These are phyloP conservation scores for Hansenula sp. DNA, from an alignment of 1,139 yeast species.

Conservation along the genomic window DNA sequence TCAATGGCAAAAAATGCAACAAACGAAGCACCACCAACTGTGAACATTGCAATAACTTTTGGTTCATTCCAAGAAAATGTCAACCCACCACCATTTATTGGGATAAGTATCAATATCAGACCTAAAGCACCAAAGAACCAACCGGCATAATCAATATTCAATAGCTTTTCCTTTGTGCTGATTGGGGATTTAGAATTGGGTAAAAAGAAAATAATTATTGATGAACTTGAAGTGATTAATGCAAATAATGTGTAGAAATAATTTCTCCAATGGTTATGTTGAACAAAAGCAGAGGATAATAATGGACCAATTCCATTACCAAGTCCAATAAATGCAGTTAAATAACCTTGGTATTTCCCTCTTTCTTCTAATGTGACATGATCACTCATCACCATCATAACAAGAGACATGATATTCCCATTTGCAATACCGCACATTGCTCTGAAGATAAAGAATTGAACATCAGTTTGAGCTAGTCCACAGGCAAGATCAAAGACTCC, in stretches of 20 bases:
- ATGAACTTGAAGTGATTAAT: slow-evolving; percentile 29
- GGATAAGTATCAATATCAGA: slow-evolving; percentile 41
- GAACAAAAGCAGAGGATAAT: slow-evolving; percentile 48
- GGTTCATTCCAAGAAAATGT: slow-evolving; percentile 48
- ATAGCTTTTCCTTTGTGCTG: slow-evolving; percentile 28
- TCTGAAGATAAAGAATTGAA: slow-evolving; percentile 34
- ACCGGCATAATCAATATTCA: slow-evolving; percentile 48
- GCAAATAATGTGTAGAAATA: slow-evolving; percentile 47
- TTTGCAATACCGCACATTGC: slow-evolving; percentile 39
- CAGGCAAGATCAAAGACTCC: slow-evolving; percentile 31
- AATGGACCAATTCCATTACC: slow-evolving; percentile 58
- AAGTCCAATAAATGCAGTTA: slow-evolving; percentile 36
- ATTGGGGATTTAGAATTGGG: slow-evolving; percentile 16
- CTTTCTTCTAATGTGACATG: slow-evolving; percentile 36
- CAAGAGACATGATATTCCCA: slow-evolving; percentile 35
- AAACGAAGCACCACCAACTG: slow-evolving; percentile 41
- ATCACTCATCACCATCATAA: slow-evolving; percentile 37
- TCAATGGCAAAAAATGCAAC: slow-evolving; percentile 43
- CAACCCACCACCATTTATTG: slow-evolving; percentile 52
- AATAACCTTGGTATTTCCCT: slow-evolving; percentile 39
- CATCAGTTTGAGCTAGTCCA: slow-evolving; percentile 30
- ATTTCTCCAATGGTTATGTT: slow-evolving; percentile 42
- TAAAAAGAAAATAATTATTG: slow-evolving; percentile 12
- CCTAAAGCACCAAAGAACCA: slow-evolving; percentile 41
- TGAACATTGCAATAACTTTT: slow-evolving; percentile 41